phyloP scores from a whole-genome alignment of 202 grass and related monocot genomes.

The Musa balbisiana region DNA sequence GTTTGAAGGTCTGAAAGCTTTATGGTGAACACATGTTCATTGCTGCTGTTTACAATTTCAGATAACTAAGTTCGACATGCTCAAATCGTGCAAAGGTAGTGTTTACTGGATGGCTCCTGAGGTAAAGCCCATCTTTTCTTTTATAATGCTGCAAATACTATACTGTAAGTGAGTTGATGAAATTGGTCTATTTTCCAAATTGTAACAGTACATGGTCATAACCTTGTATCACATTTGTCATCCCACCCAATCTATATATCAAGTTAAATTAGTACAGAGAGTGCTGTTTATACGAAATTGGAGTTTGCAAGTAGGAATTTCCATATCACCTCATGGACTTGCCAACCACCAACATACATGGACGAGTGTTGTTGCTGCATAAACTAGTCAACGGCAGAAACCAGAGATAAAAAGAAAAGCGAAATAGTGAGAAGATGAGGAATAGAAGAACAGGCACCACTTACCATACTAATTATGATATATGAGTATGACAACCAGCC shows the following conservation, averaged over 20 bases:
- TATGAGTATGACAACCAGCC: no score
- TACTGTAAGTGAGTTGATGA: background rate
- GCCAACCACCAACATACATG: no score
- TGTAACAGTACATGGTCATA: background rate
- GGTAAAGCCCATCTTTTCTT: slow-evolving; percentile 36
- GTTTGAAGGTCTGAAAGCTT: background rate
- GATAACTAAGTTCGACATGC: slow-evolving; percentile 57
- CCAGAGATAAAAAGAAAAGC: no score
- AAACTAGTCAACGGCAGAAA: no score
- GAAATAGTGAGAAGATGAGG: no score
- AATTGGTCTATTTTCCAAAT: background rate
- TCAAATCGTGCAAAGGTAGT: slow-evolving; percentile 93
- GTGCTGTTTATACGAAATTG: background rate
- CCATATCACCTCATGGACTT: slow-evolving; percentile 12
- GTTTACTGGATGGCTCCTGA: slow-evolving; percentile 97
- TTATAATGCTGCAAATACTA: background rate
- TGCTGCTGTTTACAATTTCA: slow-evolving; percentile 24
- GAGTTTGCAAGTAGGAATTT: background rate
- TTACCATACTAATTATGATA: no score
- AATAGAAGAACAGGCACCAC: no score
- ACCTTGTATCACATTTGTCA: background rate
- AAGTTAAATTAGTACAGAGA: no score
- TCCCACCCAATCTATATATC: no score
- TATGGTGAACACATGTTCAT: background rate
- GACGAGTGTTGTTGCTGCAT: no score